phyloP scores from a whole-genome alignment of 768 basidiomycete species.

The Termitomyces sp. region DNA sequence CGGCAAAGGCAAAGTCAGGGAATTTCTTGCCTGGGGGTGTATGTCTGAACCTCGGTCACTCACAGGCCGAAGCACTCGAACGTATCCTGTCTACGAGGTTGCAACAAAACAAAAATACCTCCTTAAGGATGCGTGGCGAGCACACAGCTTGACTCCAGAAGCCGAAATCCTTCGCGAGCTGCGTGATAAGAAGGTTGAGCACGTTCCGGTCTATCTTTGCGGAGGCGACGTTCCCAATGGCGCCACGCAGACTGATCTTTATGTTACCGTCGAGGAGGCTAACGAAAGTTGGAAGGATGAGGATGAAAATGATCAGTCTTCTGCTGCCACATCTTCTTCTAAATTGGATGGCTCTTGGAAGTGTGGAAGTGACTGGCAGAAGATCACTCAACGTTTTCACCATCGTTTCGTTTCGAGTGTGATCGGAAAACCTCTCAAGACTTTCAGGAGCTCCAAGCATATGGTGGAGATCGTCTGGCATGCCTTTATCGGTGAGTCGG shows the following conservation, averaged over 20 bases:
- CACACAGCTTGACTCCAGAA: slow-evolving; percentile 12
- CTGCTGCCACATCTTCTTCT: too few species aligned
- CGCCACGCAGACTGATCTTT: too few species aligned
- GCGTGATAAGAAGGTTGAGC: slow-evolving; percentile 4
- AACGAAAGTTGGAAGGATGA: neutral
- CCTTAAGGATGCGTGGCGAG: slow-evolving; percentile 27
- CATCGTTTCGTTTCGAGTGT: slow-evolving; percentile 19
- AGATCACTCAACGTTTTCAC: slow-evolving; percentile 14
- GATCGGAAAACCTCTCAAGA: slow-evolving; percentile 12
- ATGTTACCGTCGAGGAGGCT: neutral
- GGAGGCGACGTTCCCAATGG: slow-evolving; percentile 26
- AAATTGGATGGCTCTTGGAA: neutral
- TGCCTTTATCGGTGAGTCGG: slow-evolving; percentile 20
- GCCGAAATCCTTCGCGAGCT: slow-evolving; percentile 16
- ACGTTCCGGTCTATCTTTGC: slow-evolving; percentile 22
- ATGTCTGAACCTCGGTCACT: slow-evolving; percentile 9
- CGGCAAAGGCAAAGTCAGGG: neutral
- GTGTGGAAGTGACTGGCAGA: neutral
- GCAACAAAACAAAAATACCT: slow-evolving; percentile 12
- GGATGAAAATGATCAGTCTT: too few species aligned
- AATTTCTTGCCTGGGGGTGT: slow-evolving; percentile 15
- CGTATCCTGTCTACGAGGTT: slow-evolving; percentile 13
- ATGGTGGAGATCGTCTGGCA: slow-evolving; percentile 17
- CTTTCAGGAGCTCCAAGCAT: slow-evolving; percentile 14
- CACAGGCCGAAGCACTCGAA: slow-evolving; percentile 17